phyloP scores from a whole-genome alignment of 2,329 filamentous ascomycete genomes.

The Fusarium zealandicum region DNA sequence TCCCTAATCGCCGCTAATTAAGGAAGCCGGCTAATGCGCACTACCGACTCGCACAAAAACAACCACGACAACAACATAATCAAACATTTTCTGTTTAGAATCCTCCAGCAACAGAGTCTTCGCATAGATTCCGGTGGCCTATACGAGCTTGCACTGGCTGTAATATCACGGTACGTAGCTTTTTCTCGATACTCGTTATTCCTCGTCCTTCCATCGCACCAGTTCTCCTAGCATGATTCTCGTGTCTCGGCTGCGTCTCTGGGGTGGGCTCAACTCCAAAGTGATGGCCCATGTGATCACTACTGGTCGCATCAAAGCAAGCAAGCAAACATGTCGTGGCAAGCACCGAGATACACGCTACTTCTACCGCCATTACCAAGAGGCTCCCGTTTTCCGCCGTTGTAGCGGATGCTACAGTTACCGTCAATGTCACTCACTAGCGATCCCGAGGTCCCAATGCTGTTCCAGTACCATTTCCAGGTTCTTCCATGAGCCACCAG shows the following conservation, averaged over 20 bases:
- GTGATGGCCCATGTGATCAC: conserved; percentile 37
- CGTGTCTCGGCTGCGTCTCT: conserved; percentile 26
- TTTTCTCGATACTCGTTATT: background rate
- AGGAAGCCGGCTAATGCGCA: conserved; percentile 29
- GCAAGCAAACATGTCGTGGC: conserved; percentile 28
- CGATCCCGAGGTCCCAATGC: background rate
- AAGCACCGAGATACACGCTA: conserved; percentile 7
- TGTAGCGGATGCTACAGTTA: conserved; percentile 19
- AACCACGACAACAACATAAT: conserved; percentile 27
- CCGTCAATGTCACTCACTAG: conserved; percentile 7
- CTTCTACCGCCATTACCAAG: conserved; percentile 9
- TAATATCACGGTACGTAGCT: conserved; percentile 18
- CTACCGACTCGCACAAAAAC: conserved; percentile 34
- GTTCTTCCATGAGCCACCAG: conserved; percentile 31
- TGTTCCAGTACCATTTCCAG: conserved; percentile 26
- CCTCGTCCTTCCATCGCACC: background rate
- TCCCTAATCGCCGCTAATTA: conserved; percentile 34
- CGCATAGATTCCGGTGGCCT: background rate
- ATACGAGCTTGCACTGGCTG: background rate
- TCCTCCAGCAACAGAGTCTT: background rate
- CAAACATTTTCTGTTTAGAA: background rate
- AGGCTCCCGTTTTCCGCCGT: conserved; percentile 12
- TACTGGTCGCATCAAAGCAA: conserved; percentile 29
- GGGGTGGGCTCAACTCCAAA: conserved; percentile 33
- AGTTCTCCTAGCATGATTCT: conserved; percentile 16